These are phyloP conservation scores for Paracamarosporium sp. DNA, from an alignment of 2,329 filamentous ascomycete species.

Conservation along the genomic window DNA sequence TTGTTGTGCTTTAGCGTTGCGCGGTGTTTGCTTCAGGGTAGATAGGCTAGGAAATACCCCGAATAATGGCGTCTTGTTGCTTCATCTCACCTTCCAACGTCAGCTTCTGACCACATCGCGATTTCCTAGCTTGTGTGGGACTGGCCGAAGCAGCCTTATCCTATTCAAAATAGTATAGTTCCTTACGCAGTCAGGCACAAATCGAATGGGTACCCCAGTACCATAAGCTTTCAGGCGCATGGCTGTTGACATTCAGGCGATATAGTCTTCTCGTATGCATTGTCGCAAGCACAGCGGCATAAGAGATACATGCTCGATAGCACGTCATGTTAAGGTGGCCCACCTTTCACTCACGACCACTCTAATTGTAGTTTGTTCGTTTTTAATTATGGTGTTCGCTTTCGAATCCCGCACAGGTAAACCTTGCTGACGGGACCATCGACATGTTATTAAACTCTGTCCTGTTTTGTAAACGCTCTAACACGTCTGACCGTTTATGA, in stretches of 20 bases:
- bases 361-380: not conserved
- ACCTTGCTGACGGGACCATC: not conserved
- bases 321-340: not conserved
- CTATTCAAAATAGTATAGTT: not conserved
- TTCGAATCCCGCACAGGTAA: not conserved
- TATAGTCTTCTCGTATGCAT: no score
- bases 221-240: not conserved
- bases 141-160: not conserved
- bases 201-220: not conserved
- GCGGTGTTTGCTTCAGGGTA: slow-evolving; percentile 4
- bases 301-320: no score
- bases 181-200: not conserved
- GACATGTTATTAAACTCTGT: not conserved
- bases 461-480: not conserved
- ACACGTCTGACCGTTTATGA: not conserved
- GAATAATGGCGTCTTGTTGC: slow-evolving; percentile 9
- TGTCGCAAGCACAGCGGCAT: no score
- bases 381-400: not conserved
- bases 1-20: not conserved
- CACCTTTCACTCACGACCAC: not conserved
- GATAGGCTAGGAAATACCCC: slow-evolving; percentile 19
- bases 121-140: not conserved
- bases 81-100: not conserved
- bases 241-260: no score
- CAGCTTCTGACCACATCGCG: not conserved